Base-by-base conservation (phyloP, 176 grass and related monocot genomes). In the Hsuehochloa calcarea region DNA sequence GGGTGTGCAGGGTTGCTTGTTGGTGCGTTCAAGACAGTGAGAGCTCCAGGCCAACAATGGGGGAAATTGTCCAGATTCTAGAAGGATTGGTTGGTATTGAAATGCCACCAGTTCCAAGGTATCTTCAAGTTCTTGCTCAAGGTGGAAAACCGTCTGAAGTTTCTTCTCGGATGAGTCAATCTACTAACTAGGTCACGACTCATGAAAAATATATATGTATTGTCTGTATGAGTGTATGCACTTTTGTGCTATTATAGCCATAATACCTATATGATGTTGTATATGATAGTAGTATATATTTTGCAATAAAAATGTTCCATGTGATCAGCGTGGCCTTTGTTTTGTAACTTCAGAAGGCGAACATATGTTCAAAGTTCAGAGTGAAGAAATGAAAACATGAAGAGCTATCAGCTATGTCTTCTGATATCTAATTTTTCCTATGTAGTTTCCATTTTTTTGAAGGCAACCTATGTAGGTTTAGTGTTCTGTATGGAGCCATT, bases 21-120 rank as follows among this genome's bases (percentile, higher is more conserved):
- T 88, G 87, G 87, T 88, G 87, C 5, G 35, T 88, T 20, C 87
- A 88, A 52, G 80, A 72, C n/a, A 79, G 41, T 7, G 74, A 84
- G 51, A 78, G 44, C 38, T 77, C 56, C 10, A 77, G 80, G 68
- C 80, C 87, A 44, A 65, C 87, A 70, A 88, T 84, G 87, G 87
- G 80, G 23, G 52, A 79, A 40, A 49, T 84, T 64, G 66, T 88
- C 23, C 82, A 84, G 60, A 84, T 88, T 54, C 65, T 88, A 10
- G 80, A 88, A 77, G 74, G 80, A 11, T 22, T 84, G 65, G 56
- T 84, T 43, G 41, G 79, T 71, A 74, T 79, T 71, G 65, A 78
- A 35, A 72, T 65, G 20, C 87, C 87, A 60, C 80, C 80, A 0
- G 12, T 65, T 65, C 80, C 87, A 27, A 84, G 87, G 44, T 72